Percentiles rank a stretch among this genome's conserved stretches.
Conservation (phyloP, 106 monocot genomes). For the Platanthera guangdongensis region DNA sequence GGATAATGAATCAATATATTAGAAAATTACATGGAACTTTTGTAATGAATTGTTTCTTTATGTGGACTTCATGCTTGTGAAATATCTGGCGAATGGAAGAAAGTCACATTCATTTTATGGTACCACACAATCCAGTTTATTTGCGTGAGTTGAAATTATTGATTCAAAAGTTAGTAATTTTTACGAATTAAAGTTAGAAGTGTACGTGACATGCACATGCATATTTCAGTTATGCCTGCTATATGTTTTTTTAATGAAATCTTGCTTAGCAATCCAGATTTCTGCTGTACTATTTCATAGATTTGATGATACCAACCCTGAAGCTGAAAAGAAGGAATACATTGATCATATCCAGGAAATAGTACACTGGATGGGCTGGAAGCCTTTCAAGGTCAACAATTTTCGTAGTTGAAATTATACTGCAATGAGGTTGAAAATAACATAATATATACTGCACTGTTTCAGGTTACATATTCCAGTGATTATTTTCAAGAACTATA, state of each 20-base stretch:
- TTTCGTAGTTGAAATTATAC: background rate
- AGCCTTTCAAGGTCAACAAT: conserved; percentile 64
- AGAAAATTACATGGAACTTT: no score
- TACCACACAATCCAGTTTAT: background rate
- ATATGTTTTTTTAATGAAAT: background rate
- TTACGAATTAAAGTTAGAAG: background rate
- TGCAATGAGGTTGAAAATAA: background rate
- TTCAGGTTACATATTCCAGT: conserved; percentile 80
- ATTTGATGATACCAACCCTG: conserved; percentile 98
- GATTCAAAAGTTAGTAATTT: background rate
- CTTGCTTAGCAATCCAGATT: background rate
- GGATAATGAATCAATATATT: no score
- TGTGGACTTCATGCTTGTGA: no score
- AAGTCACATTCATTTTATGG: no score
- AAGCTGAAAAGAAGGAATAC: conserved; percentile 92
- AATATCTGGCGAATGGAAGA: no score
- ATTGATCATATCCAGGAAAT: conserved; percentile 94
- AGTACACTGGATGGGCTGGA: conserved; percentile 96
- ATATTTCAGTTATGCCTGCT: background rate
- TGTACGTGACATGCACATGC: background rate
- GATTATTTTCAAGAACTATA: conserved; percentile 87
- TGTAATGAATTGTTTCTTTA: no score
- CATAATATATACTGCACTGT: conserved; percentile 4
- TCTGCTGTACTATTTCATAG: conserved; percentile 15
- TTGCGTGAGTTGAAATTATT: background rate